Evolutionary conservation across 371 early-diverging fungal species (phyloP).

Genomic region (Mucor irregularis): DNA sequence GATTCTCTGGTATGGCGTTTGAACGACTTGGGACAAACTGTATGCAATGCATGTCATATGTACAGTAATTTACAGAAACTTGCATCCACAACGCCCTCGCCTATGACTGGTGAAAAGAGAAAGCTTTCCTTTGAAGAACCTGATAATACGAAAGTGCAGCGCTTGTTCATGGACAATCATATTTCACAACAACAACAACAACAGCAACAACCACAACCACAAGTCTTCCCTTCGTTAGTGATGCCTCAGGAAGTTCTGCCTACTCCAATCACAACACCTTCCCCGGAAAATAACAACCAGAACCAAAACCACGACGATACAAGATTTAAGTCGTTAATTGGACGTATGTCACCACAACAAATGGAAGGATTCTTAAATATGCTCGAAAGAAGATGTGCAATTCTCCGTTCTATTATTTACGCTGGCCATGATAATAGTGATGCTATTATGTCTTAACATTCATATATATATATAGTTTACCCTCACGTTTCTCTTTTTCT

Average conservation of each 20-base stretch:
- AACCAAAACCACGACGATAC: slow-evolving; percentile 15
- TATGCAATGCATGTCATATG: slow-evolving; percentile 15
- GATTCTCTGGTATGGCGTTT: slow-evolving; percentile 6
- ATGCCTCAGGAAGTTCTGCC: slow-evolving; percentile 6
- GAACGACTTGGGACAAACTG: slow-evolving; percentile 8
- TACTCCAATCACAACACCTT: slow-evolving; percentile 2
- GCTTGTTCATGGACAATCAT: not conserved
- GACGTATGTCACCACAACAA: slow-evolving; percentile 25
- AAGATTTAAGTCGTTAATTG: slow-evolving; percentile 20
- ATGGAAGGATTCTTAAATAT: slow-evolving; percentile 25
- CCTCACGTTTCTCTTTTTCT: not conserved
- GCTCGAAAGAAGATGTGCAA: slow-evolving; percentile 28
- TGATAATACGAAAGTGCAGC: not conserved
- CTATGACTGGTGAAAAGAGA: slow-evolving; percentile 9
- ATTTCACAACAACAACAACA: not conserved
- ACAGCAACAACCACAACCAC: slow-evolving; percentile 1
- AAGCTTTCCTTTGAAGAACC: not conserved
- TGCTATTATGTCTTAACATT: slow-evolving; percentile 5
- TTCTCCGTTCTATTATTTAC: slow-evolving; percentile 27
- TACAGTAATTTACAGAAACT: slow-evolving; percentile 10
- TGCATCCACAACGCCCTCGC: not conserved
- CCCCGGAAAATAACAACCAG: not conserved
- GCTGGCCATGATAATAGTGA: slow-evolving; percentile 3
- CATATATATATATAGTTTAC: slow-evolving; percentile 2
- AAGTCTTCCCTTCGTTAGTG: slow-evolving; percentile 9